Evolutionary conservation across 108 stramenopile genomes (phyloP), one percentile per base, ranked within the genome.

Genomic region (Cyclotella cryptica): DNA sequence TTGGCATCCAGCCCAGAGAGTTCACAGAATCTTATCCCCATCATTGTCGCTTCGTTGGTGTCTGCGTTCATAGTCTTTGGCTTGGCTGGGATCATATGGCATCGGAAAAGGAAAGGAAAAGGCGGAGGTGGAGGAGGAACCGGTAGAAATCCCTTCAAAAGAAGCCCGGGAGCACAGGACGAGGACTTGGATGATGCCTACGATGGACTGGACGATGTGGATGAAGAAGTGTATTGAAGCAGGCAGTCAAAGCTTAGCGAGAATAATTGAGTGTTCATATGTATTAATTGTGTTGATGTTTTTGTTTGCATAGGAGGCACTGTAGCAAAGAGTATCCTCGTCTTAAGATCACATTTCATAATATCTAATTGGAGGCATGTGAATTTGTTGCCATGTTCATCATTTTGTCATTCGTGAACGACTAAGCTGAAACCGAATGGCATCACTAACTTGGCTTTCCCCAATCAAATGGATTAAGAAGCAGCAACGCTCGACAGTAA

Each of bases 61-160:
- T 49, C 59, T 52, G 65, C 59, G 51, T 82, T 82, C 27, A 49
- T 76, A 1, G 47, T 82, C 12, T 76, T 76, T 71, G 81, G 81
- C 15, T 46, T 82, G 27, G 63, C 41, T 44, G 69, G 67, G 17
- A 76, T 82, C 45, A 54, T 82, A 14, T 47, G 43, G 45, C 21
- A 46, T 26, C 59, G 47, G 59, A 43, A 66, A 47, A 74, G n/a
- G 62, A 82, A 61, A 28, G 44, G 60, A 22, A 39, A 21, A 53
- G 18, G 1, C 63, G 40, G 28, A 30, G 44, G 43, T 62, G 17
- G 66, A 6, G 24, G 27, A 27, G n/a, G 72, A 62, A 19, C 3
- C 44, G 24, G 12, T 21, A 43, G 44, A 45, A 40, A 35, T 39
- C 14, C 40, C 21, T 60, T 63, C 15, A 55, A 52, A 0, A 35